These are phyloP conservation scores for Helicostylum pulchrum DNA, from an alignment of 192 early-diverging fungal genomes.

Conservation along the genomic window DNA sequence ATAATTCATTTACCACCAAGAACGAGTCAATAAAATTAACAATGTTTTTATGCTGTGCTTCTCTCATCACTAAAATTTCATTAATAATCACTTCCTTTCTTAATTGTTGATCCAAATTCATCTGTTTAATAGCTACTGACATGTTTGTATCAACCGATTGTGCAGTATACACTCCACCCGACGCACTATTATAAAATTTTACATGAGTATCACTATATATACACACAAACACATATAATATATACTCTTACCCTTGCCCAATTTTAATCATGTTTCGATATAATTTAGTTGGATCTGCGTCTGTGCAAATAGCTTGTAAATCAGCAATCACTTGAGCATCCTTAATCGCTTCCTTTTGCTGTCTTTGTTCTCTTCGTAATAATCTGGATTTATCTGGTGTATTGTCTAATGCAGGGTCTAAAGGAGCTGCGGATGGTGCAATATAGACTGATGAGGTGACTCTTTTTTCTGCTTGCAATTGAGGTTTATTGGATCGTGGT, in stretches of 20 bases:
- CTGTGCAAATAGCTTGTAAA: constrained; percentile 81
- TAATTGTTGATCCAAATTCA: constrained; percentile 92
- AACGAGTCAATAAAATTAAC: constrained; percentile 89
- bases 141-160: constrained; percentile 55
- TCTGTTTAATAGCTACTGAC: constrained; percentile 93
- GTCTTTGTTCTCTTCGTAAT: constrained; percentile 23
- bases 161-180: constrained; percentile 88
- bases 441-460: constrained; percentile 20
- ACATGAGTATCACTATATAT: not conserved
- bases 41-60: constrained; percentile 77
- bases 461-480: not conserved
- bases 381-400: constrained; percentile 14
- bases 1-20: constrained; percentile 75
- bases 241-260: constrained; percentile 34
- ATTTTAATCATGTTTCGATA: constrained; percentile 43
- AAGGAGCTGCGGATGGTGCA: constrained; percentile 29
- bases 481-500: constrained; percentile 3
- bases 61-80: constrained; percentile 88
- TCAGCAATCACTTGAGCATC: constrained; percentile 81
- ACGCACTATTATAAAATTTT: constrained; percentile 59
- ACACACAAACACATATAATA: not conserved
- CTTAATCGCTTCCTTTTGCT: constrained; percentile 20
- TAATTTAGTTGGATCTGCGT: constrained; percentile 82
- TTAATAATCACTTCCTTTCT: constrained; percentile 97
- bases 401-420: constrained; percentile 32